phyloP scores from a whole-genome alignment of 208 protist species.

The Acanthamoeba quina region DNA sequence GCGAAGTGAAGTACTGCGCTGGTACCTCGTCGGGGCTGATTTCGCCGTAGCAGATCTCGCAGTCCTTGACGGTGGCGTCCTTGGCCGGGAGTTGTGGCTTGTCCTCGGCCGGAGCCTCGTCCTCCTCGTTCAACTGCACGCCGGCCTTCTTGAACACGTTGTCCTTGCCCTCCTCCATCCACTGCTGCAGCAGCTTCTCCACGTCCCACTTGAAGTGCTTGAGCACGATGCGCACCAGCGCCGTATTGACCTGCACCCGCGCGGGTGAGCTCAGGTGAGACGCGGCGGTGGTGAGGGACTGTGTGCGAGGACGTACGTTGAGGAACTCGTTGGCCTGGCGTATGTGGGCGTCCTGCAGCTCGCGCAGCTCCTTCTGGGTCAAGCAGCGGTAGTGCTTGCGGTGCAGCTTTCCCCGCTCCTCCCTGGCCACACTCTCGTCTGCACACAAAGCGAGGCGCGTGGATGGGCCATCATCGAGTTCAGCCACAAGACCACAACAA shows the following conservation, averaged over 20 bases:
- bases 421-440: background rate
- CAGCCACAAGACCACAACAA: background rate
- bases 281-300: background rate
- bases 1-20: background rate
- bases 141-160: constrained; percentile 41
- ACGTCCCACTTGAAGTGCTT: constrained; percentile 67
- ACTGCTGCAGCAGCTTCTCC: constrained; percentile 60
- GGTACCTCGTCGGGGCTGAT: constrained; percentile 31
- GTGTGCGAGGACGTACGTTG: background rate
- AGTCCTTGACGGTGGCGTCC: constrained; percentile 29
- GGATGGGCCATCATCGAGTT: background rate
- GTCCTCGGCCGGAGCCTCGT: background rate
- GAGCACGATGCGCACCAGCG: constrained; percentile 53
- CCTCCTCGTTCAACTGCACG: constrained; percentile 29
- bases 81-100: background rate
- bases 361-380: constrained; percentile 27
- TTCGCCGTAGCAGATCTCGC: constrained; percentile 51
- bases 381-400: constrained; percentile 63
- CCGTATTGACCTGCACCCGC: constrained; percentile 31
- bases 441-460: background rate
- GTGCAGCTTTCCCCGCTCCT: background rate
- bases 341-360: constrained; percentile 31
- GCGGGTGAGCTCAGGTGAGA: background rate
- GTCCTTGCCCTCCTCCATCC: constrained; percentile 52
- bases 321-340: constrained; percentile 65